Evolutionary conservation across 2,329 filamentous ascomycete species (phyloP).

Genomic region (Orbilia brochopaga): DNA sequence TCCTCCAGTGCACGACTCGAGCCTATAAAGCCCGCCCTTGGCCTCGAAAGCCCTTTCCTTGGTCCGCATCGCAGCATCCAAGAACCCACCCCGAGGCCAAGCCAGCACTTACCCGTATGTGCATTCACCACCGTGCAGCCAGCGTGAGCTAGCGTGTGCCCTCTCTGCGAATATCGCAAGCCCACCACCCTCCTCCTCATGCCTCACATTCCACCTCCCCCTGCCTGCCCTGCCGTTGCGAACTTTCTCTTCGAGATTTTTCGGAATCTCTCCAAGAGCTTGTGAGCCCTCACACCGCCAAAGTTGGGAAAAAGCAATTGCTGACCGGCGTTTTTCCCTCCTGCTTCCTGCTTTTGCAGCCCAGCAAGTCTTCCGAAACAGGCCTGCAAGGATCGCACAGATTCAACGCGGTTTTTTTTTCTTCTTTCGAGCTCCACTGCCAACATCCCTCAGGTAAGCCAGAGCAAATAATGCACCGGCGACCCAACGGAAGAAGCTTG

Average conservation of each 20-base stretch:
- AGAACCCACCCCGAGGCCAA: not conserved
- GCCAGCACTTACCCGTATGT: constrained; percentile 4
- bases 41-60: not conserved
- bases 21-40: no score
- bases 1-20: not conserved
- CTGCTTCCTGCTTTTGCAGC: constrained; percentile 23
- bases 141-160: constrained; percentile 46
- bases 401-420: constrained; percentile 48
- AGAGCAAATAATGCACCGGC: constrained; percentile 29
- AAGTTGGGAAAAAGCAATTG: constrained; percentile 42
- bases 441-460: constrained; percentile 22
- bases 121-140: constrained; percentile 18
- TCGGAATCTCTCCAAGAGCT: constrained; percentile 47
- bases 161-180: constrained; percentile 32
- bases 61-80: not conserved
- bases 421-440: constrained; percentile 24
- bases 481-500: constrained; percentile 45
- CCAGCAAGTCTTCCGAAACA: constrained; percentile 48
- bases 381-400: constrained; percentile 44
- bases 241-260: constrained; percentile 37
- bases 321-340: constrained; percentile 27
- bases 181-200: not conserved
- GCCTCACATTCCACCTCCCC: constrained; percentile 5
- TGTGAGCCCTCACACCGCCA: constrained; percentile 34
- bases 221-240: constrained; percentile 12